Conservation (phyloP, 768 basidiomycete species). For the Melanogaster broomeanus region DNA sequence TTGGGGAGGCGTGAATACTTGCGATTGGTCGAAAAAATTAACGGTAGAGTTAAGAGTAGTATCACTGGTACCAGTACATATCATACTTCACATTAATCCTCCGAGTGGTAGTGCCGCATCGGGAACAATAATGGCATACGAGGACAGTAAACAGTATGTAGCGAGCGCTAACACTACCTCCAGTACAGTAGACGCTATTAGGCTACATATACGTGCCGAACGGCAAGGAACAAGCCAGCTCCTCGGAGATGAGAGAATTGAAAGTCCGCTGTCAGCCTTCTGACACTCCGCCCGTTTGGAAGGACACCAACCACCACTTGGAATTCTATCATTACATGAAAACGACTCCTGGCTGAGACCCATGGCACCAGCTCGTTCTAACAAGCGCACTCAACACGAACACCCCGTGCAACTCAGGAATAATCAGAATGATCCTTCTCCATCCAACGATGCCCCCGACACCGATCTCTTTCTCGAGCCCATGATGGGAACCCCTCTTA, state of each 20-base stretch:
- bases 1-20: no score
- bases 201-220: no score
- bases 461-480: constrained; percentile 74
- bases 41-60: no score
- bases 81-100: no score
- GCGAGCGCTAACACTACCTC: no score
- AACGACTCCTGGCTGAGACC: constrained; percentile 49
- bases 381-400: constrained; percentile 49
- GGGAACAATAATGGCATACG: no score
- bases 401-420: constrained; percentile 30
- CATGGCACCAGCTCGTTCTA: constrained; percentile 80
- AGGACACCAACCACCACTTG: constrained; percentile 19
- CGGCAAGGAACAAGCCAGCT: no score
- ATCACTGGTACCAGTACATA: no score
- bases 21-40: no score
- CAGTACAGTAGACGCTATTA: no score
- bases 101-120: no score
- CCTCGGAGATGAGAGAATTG: not conserved
- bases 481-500: constrained; percentile 75
- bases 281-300: constrained; percentile 14
- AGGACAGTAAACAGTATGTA: no score
- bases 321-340: constrained; percentile 16
- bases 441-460: constrained; percentile 37
- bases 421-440: constrained; percentile 27
- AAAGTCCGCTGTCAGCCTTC: constrained; percentile 12